Conservation (phyloP, 1,139 yeast genomes). For the Zhuliangozyma blackwelliae region DNA sequence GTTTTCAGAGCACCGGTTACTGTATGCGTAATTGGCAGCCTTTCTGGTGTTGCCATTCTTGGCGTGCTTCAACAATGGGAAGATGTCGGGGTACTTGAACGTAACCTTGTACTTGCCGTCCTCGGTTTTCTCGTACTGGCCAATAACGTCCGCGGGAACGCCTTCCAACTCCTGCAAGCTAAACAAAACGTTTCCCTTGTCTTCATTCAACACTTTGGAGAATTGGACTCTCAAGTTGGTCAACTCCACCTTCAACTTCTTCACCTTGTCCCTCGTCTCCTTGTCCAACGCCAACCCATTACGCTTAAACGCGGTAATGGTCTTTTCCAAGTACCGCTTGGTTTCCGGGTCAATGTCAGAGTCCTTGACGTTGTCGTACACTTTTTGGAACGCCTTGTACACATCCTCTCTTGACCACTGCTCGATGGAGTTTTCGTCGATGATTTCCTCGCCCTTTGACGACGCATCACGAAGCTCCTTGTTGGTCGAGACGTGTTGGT, state of each 20-base stretch:
- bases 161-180: constrained; percentile 67
- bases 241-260: constrained; percentile 54
- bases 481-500: constrained; percentile 63
- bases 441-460: constrained; percentile 52
- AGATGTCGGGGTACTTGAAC: constrained; percentile 73
- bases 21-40: constrained; percentile 60
- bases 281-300: constrained; percentile 62
- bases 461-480: constrained; percentile 69
- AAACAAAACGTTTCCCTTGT: constrained; percentile 55
- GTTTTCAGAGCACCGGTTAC: constrained; percentile 61
- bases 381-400: constrained; percentile 51
- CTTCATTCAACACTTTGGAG: constrained; percentile 67
- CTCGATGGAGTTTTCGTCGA: constrained; percentile 58
- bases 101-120: constrained; percentile 62
- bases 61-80: constrained; percentile 75
- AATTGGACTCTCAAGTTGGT: constrained; percentile 56
- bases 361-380: constrained; percentile 32
- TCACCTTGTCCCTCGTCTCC: constrained; percentile 52
- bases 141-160: constrained; percentile 60
- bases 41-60: constrained; percentile 60
- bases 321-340: constrained; percentile 52
- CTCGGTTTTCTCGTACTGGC: constrained; percentile 48
- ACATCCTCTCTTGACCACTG: constrained; percentile 66
- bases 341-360: constrained; percentile 49
- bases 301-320: constrained; percentile 52